Evolutionary conservation across 139 green algal genomes (phyloP), one percentile per base, ranked within the genome.

Genomic region (Chlamydomonas sphaeroides): DNA sequence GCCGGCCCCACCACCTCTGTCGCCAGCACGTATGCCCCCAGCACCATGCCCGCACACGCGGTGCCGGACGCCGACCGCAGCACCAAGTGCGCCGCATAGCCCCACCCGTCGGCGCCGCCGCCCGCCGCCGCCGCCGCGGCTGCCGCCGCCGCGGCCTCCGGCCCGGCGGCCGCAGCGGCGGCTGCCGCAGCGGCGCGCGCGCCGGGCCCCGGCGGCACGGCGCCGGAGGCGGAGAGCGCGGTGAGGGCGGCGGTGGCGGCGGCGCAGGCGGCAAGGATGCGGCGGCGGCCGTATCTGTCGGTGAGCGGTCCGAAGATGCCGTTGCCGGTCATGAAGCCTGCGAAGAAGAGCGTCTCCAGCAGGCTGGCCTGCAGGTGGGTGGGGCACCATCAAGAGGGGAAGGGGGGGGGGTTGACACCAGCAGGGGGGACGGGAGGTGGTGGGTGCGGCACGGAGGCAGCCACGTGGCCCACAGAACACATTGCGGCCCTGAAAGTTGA

Each of bases 311-410:
- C 78, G 30, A 84, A 76, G 32, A 84, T 20, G 23, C 38, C 66
- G 53, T 84, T 84, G 51, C 78, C 78, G 5, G 41, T 8, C 78
- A 84, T 78, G 51, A 84, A 84, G n/a, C 78, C 78, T 15, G 38
- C 53, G 66, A 84, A 84, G 67, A 84, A 84, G 39, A 65, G 38
- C 11, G 78, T 84, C 26, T 78, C 61, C 14, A 84, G 53, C 20
- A 84, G 62, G 59, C 30, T 49, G 5, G n/a, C 59, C 74, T 80
- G 59, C 1, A 32, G 56, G 28, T 8, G 39, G 51, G 23, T 11
- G 23, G 45, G 41, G 39, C 5, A n/a, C 15, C 25, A 35, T 14
- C 41, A 80, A 39, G 33, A 39, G 28, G 20, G 15, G 18, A 71
- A 14, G 21, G 35, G 8, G 36, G 65, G 5, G 30, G 59, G 3